These are phyloP conservation scores for Euclidium syriacum DNA, from an alignment of 345 rosid genomes.

Conservation along the genomic window DNA sequence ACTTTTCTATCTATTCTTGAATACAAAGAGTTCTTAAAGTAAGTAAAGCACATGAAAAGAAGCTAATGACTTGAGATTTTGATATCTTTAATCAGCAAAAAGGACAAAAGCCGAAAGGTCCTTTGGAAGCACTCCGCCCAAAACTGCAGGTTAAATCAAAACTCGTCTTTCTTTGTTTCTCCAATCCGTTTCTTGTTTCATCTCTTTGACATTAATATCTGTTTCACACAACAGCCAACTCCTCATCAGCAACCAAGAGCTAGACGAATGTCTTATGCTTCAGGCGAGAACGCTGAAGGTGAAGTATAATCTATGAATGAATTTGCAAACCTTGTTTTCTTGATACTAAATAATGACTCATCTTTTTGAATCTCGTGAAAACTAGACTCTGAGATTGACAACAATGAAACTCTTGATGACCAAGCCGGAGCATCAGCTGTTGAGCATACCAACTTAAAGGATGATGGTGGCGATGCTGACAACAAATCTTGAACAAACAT, in stretches of 20 bases:
- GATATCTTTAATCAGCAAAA: slow-evolving; percentile 46
- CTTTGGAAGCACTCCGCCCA: slow-evolving; percentile 82
- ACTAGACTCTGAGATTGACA: slow-evolving; percentile 22
- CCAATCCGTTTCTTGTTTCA: background rate
- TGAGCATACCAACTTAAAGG: slow-evolving; percentile 7
- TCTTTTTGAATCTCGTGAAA: background rate
- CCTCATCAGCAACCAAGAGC: slow-evolving; percentile 68
- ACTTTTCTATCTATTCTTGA: background rate
- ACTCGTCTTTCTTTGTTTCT: background rate
- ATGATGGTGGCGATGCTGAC: slow-evolving; percentile 9
- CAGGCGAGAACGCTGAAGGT: slow-evolving; percentile 55
- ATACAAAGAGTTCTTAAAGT: background rate
- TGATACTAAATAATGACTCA: background rate
- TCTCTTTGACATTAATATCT: background rate
- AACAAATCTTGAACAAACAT: slow-evolving; percentile 11
- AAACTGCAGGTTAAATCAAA: slow-evolving; percentile 58
- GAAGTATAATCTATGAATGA: background rate
- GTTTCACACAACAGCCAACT: slow-evolving; percentile 51
- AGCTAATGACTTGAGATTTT: slow-evolving; percentile 4
- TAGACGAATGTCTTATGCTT: slow-evolving; percentile 73
- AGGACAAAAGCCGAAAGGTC: slow-evolving; percentile 76
- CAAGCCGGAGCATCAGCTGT: slow-evolving; percentile 14
- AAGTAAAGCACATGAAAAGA: background rate
- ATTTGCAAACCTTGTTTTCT: background rate
- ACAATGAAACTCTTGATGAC: slow-evolving; percentile 18